Percentiles rank a stretch among this genome's conserved stretches.
Evolutionary conservation across 768 basidiomycete genomes (phyloP).

Genomic region (Boletus huronensis): DNA sequence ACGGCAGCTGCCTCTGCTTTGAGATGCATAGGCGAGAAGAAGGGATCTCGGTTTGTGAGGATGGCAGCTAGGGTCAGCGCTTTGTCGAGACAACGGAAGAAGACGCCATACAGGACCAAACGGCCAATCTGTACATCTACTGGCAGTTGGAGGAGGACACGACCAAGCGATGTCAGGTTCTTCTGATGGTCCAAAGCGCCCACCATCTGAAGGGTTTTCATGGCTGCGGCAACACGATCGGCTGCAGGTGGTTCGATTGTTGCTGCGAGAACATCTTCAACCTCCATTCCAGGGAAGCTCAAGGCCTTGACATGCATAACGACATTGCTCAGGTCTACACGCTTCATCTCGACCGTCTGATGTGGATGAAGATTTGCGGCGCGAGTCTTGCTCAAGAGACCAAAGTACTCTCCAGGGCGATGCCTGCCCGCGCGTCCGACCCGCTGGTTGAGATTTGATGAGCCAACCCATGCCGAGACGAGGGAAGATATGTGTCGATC

Average conservation of each 20-base stretch:
- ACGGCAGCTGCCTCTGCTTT: slow-evolving; percentile 65
- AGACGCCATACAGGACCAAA: slow-evolving; percentile 82
- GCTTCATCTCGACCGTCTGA: slow-evolving; percentile 94
- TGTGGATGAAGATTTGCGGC: slow-evolving; percentile 64
- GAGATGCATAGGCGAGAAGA: slow-evolving; percentile 76
- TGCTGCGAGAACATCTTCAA: slow-evolving; percentile 81
- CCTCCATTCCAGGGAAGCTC: slow-evolving; percentile 79
- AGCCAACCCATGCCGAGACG: slow-evolving; percentile 87
- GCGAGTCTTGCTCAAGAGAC: slow-evolving; percentile 66
- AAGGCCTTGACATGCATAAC: slow-evolving; percentile 97
- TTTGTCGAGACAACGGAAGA: slow-evolving; percentile 89
- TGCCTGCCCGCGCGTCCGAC: slow-evolving; percentile 92
- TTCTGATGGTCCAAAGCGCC: slow-evolving; percentile 79
- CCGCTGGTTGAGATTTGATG: slow-evolving; percentile 86
- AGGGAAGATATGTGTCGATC: slow-evolving; percentile 84
- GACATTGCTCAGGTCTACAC: slow-evolving; percentile 83
- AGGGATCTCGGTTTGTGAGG: slow-evolving; percentile 86
- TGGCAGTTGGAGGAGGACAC: slow-evolving; percentile 83
- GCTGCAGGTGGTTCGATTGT: slow-evolving; percentile 87
- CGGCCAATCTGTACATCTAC: slow-evolving; percentile 89
- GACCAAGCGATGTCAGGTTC: slow-evolving; percentile 81
- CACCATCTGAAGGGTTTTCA: slow-evolving; percentile 75
- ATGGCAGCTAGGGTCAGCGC: slow-evolving; percentile 91
- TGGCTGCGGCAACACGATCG: slow-evolving; percentile 73
- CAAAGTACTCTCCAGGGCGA: slow-evolving; percentile 87